Base-by-base conservation (phyloP, 2,329 filamentous ascomycete genomes). In the Pestalotiopsis sp. region DNA sequence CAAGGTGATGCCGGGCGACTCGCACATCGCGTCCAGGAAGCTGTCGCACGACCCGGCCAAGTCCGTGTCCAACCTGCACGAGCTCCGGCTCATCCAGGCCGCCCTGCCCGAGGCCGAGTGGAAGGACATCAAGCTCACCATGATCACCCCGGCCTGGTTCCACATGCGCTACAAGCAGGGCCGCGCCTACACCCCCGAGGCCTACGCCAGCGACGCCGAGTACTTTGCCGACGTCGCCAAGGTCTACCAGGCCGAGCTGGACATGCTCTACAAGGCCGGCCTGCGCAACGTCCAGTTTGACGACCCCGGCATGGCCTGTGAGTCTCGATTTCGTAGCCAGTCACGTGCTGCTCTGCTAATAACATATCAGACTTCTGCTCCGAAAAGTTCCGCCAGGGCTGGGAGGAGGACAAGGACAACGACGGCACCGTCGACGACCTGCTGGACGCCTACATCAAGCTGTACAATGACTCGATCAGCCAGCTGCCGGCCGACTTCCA, bases 401-500 rank as follows among this genome's bases (percentile, higher is more conserved):
- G 90, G 88, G 86, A 87, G 66, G 85, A 86, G 14, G 92, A 94
- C 76, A 79, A 85, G 61, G 85, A 89, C 73, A 93, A 94, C 76
- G 86, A 86, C 65, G 88, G 89, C 77, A 87, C 87, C 1, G 87
- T 91, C 6, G 91, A 92, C 61, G 88, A 90, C 71, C 88, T 93
- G 58, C 86, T 94, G 24, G 90, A 93, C 72, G 87, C 90, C 35
- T 94, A 94, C 80, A 91, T 94, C 77, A 83, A 86, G 69, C 87
- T 93, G 71, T 94, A 94, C 84, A 94, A 94, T 77, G 89, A 92
- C 78, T 88, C 85, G 74, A 84, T 93, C 75, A 81, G 83, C 73
- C 86, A 87, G 73, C 81, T 88, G 0, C 91, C 91, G 0, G 77
- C 83, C 2, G 91, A 94, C 75, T 87, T 94, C 83, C 91, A 94